Conservation (phyloP, 176 grass and related monocot genomes). For the Oryza brachyantha region DNA sequence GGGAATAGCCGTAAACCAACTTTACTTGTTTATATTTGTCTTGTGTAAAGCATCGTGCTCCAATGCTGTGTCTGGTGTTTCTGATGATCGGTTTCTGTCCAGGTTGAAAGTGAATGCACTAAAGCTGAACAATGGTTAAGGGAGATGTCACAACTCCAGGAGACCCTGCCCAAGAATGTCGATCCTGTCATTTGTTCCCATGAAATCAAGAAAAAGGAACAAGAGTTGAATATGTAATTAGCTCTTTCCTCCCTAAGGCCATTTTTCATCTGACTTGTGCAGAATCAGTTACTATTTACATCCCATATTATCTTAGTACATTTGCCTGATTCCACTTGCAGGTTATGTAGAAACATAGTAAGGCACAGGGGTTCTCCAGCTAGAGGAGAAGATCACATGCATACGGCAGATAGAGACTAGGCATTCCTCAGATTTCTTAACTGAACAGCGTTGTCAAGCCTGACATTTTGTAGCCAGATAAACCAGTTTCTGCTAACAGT, state of each 20-base stretch:
- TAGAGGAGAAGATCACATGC: constrained; percentile 54
- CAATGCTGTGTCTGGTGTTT: constrained; percentile 13
- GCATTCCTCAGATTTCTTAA: constrained; percentile 3
- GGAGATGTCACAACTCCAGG: constrained; percentile 64
- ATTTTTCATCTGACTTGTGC: background rate
- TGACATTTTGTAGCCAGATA: constrained; percentile 38
- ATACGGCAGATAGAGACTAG: constrained; percentile 52
- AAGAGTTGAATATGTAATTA: constrained; percentile 75
- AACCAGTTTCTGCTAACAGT: constrained; percentile 33
- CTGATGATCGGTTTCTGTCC: constrained; percentile 2
- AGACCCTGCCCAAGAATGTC: constrained; percentile 72
- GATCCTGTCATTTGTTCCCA: constrained; percentile 84
- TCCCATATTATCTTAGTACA: constrained; percentile 22
- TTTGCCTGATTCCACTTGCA: constrained; percentile 39
- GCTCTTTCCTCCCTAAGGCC: constrained; percentile 19
- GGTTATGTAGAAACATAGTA: constrained; percentile 65
- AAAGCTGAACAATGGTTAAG: constrained; percentile 87
- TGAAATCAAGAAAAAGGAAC: constrained; percentile 62
- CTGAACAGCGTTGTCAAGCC: constrained; percentile 7
- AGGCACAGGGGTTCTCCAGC: constrained; percentile 40
- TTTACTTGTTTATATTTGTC: background rate
- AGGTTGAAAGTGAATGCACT: constrained; percentile 71
- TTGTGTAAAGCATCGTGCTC: constrained; percentile 2
- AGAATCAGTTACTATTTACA: constrained; percentile 14
- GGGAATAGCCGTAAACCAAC: background rate